Evolutionary conservation across 1,284 basidiomycete genomes (phyloP), one percentile per base, ranked within the genome.

Genomic region (Rhodotorula sp.): DNA sequence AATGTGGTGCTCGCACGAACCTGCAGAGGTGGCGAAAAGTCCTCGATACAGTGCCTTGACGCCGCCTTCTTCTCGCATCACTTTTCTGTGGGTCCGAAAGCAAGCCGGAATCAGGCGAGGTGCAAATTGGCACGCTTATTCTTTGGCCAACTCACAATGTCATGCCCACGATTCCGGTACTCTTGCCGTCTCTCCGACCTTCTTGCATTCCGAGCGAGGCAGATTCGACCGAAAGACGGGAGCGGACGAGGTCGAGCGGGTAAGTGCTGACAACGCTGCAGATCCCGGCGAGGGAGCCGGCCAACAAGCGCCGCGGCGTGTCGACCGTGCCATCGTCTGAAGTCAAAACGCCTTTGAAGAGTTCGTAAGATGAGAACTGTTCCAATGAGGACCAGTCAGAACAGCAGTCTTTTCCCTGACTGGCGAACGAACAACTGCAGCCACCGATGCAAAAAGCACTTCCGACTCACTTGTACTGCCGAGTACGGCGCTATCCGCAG

Each of bases 331-430:
- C 72, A 22, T 75, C 74, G 6, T 44, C 49, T 2, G 71, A 60
- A 2, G 61, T 66, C 17, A 76, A 60, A 18, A 71, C 46, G 26
- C 66, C 73, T 68, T 82, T 82, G 70, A 79, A 74, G 48, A 79
- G 66, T 62, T 82, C 82, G 75, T 82, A 82, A 0, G 79, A 78
- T 7, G 79, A 77, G 63, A 82, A 82, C 68, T 82, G 81, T 17
- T 1, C 7, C 20, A 6, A 24, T 4, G 3, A 15, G 29, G 4
- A 1, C 14, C 45, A 24, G 59, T 42, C 29, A 45, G 42, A 7
- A 6, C 26, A 24, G 2, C 29, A 18, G 29, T 20, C 42, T 18
- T 33, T 24, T 20, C 45, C 22, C 8, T 46, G 7, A 7, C 4
- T 6, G 3, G 2, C 6, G 53, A 37, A 18, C 10, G 26, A 17